Percentiles rank a stretch among this genome's conserved stretches.
phyloP scores from a whole-genome alignment of 306 rosid species.

The Prunus armeniaca region DNA sequence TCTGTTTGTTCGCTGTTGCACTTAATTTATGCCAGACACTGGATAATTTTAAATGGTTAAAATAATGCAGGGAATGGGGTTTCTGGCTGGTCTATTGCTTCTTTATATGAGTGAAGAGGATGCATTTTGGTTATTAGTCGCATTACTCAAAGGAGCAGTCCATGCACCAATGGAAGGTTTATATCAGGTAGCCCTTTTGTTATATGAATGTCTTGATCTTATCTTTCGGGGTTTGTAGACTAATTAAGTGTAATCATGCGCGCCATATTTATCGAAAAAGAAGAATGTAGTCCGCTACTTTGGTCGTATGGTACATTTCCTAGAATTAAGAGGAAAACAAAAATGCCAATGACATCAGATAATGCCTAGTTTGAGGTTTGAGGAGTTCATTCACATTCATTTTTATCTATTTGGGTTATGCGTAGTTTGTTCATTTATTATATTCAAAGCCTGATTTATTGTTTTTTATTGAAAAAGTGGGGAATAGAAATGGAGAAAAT shows the following conservation, averaged over 20 bases:
- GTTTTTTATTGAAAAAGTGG: background rate
- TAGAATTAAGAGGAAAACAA: background rate
- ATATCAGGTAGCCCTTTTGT: constrained; percentile 58
- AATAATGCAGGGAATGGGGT: constrained; percentile 94
- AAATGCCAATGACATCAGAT: background rate
- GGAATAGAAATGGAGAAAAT: background rate
- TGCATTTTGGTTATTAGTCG: constrained; percentile 96
- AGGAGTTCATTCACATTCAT: background rate
- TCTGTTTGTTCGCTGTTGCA: constrained; percentile 12
- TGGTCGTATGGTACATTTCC: background rate
- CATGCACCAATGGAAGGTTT: constrained; percentile 99
- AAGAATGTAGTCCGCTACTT: background rate
- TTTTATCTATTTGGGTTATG: background rate
- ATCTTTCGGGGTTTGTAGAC: background rate
- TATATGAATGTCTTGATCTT: constrained; percentile 7
- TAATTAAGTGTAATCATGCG: background rate
- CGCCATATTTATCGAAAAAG: background rate
- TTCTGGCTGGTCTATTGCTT: constrained; percentile 91
- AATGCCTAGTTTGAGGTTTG: background rate
- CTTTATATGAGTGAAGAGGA: constrained; percentile 99
- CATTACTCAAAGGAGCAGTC: constrained; percentile 94
- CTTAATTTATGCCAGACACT: constrained; percentile 5
- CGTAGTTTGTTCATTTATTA: constrained; percentile 6
- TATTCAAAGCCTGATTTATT: constrained; percentile 1
- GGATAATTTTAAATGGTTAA: constrained; percentile 25